These are phyloP conservation scores for Ogataea dorogensis DNA, from an alignment of 805 yeast species.

Conservation along the genomic window DNA sequence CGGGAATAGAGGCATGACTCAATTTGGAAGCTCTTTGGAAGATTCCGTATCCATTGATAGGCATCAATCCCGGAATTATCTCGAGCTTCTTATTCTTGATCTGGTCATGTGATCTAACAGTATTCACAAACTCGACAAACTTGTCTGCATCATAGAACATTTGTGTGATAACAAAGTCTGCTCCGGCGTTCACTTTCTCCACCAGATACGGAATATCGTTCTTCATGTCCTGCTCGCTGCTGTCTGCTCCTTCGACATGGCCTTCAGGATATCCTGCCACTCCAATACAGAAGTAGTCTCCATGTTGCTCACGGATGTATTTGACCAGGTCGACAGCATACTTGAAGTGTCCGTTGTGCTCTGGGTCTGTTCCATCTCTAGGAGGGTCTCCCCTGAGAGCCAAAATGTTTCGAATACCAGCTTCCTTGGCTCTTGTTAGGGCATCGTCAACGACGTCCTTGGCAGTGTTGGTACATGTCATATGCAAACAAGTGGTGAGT, in stretches of 20 bases:
- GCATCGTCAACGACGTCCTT: constrained; percentile 76
- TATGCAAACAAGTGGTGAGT: constrained; percentile 88
- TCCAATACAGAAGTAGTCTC: constrained; percentile 86
- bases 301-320: constrained; percentile 69
- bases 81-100: constrained; percentile 44
- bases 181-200: constrained; percentile 91
- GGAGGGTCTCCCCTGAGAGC: constrained; percentile 98
- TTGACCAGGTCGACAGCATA: constrained; percentile 84
- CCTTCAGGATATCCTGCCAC: constrained; percentile 99
- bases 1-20: constrained; percentile 83
- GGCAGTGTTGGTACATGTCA: constrained; percentile 94
- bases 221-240: constrained; percentile 57
- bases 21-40: constrained; percentile 87
- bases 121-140: constrained; percentile 62
- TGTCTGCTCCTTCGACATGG: constrained; percentile 83
- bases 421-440: constrained; percentile 60
- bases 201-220: constrained; percentile 76
- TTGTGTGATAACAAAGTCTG: constrained; percentile 90
- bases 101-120: constrained; percentile 40
- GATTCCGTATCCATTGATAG: constrained; percentile 78
- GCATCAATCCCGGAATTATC: constrained; percentile 87
- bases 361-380: constrained; percentile 52
- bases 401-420: constrained; percentile 84
- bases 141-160: constrained; percentile 84
- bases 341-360: constrained; percentile 54